Base-by-base conservation (phyloP, 2,329 filamentous ascomycete species). In the Verticillium alfalfae region DNA sequence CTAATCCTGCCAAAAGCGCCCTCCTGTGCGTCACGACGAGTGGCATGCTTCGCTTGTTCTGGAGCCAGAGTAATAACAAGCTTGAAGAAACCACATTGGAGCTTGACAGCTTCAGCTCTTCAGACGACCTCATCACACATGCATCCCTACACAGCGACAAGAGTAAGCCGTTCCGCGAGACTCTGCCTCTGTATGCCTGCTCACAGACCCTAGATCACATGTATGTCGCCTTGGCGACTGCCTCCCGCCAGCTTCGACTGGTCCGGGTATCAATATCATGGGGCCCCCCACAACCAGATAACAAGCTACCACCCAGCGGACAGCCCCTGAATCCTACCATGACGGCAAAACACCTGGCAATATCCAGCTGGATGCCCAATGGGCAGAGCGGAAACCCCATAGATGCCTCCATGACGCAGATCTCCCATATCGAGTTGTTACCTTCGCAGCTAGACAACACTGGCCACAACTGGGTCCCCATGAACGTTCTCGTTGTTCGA, bases 121-220 rank as follows among this genome's bases (percentile, higher is more conserved):
- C 89, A 0, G 87, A 92, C 65, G 89, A 92, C 66, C 73, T 91
- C n/a, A 82, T 94, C 58, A 92, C 91, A 0, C 92, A 96, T 76
- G 91, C 91, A 12, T 84, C 91, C 45, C 79, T 93, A 64, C 85
- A 88, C 62, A 86, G 90, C 3, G 91, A 93, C 61, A 91, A 88
- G 74, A 87, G 90, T 91, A 75, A 70, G 79, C 69, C 12, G 45
- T 9, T 22, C 18, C 45, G 16, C 16, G 7, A 26, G 10, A 52
- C 22, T n/a, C 3, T 9, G 9, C 18, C 18, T 13, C 7, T 22
- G 4, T 5, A 22, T 12, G 59, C 36, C 56, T 61, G 56, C 66
- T 63, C 54, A 59, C 18, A 26, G 52, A 5, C 38, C 5, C 58
- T 45, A 68, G 59, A 63, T 62, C 64, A 62, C 61, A 37, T 67